phyloP scores from a whole-genome alignment of 2,329 filamentous ascomycete species.

The Fusarium chlamydosporum region DNA sequence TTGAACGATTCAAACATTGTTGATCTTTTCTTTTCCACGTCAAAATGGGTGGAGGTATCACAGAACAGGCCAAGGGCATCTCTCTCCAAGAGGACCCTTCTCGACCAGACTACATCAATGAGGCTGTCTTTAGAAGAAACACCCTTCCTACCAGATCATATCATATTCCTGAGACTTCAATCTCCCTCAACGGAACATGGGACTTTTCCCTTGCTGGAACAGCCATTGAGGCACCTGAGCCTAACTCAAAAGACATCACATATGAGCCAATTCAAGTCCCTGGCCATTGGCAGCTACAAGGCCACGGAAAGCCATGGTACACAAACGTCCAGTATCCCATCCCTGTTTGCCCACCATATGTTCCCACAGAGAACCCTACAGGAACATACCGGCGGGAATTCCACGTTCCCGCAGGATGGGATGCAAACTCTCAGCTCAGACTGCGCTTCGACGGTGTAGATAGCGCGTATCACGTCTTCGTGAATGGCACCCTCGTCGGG shows the following conservation, averaged over 20 bases:
- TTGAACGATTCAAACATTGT: not conserved
- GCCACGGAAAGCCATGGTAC: constrained; percentile 76
- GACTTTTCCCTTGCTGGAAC: constrained; percentile 66
- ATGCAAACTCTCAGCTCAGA: constrained; percentile 66
- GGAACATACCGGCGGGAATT: constrained; percentile 73
- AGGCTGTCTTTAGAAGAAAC: constrained; percentile 67
- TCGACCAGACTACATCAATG: constrained; percentile 64
- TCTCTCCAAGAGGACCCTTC: constrained; percentile 54
- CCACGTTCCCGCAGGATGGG: constrained; percentile 64
- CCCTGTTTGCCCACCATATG: constrained; percentile 73
- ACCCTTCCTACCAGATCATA: constrained; percentile 67
- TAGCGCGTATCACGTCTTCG: constrained; percentile 77
- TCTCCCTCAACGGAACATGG: constrained; percentile 70
- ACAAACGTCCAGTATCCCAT: constrained; percentile 78
- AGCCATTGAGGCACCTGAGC: constrained; percentile 62
- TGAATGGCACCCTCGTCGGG: constrained; percentile 74
- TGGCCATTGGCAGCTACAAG: constrained; percentile 79
- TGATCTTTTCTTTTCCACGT: not conserved
- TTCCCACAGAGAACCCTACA: constrained; percentile 74
- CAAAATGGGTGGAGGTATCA: constrained; percentile 42
- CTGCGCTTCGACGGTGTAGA: constrained; percentile 80
- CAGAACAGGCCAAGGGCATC: constrained; percentile 48
- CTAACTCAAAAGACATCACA: constrained; percentile 62
- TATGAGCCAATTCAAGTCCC: constrained; percentile 69
- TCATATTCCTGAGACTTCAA: constrained; percentile 64